Evolutionary conservation across 192 early-diverging fungal species (phyloP), one percentile per base, ranked within the genome.

Genomic region (Coemansia sp.): DNA sequence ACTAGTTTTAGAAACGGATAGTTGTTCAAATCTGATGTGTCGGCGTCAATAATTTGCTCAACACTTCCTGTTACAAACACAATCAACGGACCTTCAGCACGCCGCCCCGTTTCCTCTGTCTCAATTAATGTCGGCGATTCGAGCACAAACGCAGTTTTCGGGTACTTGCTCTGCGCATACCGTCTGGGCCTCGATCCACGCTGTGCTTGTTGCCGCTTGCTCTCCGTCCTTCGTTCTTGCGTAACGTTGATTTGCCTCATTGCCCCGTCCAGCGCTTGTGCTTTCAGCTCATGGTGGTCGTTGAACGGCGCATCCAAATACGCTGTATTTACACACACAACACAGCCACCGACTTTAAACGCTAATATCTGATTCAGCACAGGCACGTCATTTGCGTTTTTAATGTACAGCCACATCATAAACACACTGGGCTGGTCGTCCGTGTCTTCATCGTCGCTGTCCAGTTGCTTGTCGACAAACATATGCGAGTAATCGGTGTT

Each of bases 1-100:
- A 79, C 71, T 14, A 79, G 71, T 57, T 70, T 73, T 8, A 79
- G 62, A 37, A 79, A 79, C 31, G 71, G 64, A 27, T 54, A 73
- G 39, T 61, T 52, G 39, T 73, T 61, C 3, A 79, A 31, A 21
- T 79, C 77, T 9, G 67, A 55, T 7, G 63, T 73, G 47, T 79
- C 71, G 8, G 68, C 77, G 10, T 79, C 77, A 3, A 79, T 65
- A 0, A 79, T 59, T 22, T 67, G 51, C 21, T 61, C 59, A 21
- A 79, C 53, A 7, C 71, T 73, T 9, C 64, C 63, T 2, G 68
- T 74, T 4, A 61, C 67, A 67, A 79, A 79, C 35, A 66, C 75
- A 16, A 69, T 59, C 3, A 72, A 56, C 2, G 75, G 67, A 0
- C 68, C 71, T 21, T 60, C 65, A n/a, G 64, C 52, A 6, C 67